Evolutionary conservation across 2,329 filamentous ascomycete species (phyloP).

Genomic region (Didymella keratinophila): DNA sequence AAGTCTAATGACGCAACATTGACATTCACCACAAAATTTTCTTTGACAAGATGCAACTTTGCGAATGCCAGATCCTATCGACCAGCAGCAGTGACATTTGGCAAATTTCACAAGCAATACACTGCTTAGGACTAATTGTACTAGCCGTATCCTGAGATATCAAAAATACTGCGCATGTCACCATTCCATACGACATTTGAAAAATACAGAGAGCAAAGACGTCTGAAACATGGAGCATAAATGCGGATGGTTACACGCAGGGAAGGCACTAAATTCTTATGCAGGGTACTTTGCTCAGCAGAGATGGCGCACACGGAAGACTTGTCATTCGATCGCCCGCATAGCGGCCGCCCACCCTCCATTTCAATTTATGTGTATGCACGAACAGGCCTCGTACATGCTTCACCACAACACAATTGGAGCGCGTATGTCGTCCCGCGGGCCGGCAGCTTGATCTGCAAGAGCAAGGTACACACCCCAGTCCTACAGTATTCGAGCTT

Average conservation of each 20-base stretch:
- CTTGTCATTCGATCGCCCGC: constrained; percentile 40
- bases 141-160: background rate
- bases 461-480: constrained; percentile 45
- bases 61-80: constrained; percentile 13
- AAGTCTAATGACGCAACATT: constrained; percentile 41
- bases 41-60: constrained; percentile 19
- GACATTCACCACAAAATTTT: constrained; percentile 24
- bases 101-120: background rate
- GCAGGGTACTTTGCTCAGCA: constrained; percentile 33
- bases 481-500: constrained; percentile 37
- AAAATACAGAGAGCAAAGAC: background rate
- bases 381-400: constrained; percentile 38
- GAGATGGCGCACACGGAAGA: constrained; percentile 26
- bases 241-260: constrained; percentile 13
- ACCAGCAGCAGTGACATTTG: background rate
- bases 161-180: constrained; percentile 6
- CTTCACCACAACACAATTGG: constrained; percentile 30
- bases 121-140: background rate
- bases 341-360: constrained; percentile 37
- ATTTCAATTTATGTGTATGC: constrained; percentile 35
- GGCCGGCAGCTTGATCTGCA: constrained; percentile 50
- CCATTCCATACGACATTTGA: background rate
- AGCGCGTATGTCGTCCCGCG: constrained; percentile 45
- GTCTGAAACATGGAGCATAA: constrained; percentile 12
- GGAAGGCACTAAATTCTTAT: constrained; percentile 21